Conservation (phyloP, 805 yeast genomes). For the Lipomyces starkeyi region DNA sequence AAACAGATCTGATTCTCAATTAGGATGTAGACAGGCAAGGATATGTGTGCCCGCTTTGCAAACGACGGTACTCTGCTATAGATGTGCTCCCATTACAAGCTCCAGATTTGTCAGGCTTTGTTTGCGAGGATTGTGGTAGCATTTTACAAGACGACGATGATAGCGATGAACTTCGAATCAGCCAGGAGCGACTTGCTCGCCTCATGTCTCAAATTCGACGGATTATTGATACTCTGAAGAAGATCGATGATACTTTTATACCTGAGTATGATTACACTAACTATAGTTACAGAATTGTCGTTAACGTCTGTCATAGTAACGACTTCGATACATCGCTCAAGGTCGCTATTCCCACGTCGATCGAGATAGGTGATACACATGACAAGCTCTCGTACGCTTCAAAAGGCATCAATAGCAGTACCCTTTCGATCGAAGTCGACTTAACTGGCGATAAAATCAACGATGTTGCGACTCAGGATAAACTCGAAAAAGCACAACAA, state of each 20-base stretch:
- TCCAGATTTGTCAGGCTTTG: constrained; percentile 78
- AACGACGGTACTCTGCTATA: constrained; percentile 76
- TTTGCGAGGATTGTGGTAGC: constrained; percentile 84
- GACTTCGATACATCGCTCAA: constrained; percentile 85
- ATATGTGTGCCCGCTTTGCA: constrained; percentile 86
- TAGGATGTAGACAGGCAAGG: constrained; percentile 88
- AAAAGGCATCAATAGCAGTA: constrained; percentile 46
- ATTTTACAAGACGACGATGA: constrained; percentile 85
- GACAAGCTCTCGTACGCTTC: constrained; percentile 51
- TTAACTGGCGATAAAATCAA: constrained; percentile 49
- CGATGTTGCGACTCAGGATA: constrained; percentile 60
- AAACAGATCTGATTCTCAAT: not conserved
- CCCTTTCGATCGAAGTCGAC: constrained; percentile 88
- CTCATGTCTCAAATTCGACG: constrained; percentile 92
- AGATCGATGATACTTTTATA: constrained; percentile 76
- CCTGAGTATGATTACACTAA: constrained; percentile 57
- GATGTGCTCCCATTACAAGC: constrained; percentile 85
- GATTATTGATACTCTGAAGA: constrained; percentile 77
- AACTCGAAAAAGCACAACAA: constrained; percentile 73
- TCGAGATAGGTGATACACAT: constrained; percentile 59
- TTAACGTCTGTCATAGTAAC: constrained; percentile 49
- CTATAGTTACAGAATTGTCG: not conserved
- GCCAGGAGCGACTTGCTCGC: constrained; percentile 79
- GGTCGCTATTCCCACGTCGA: constrained; percentile 79
- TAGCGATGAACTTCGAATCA: constrained; percentile 76